phyloP scores from a whole-genome alignment of 495 filamentous ascomycete genomes.

The Amorphotheca resinae region DNA sequence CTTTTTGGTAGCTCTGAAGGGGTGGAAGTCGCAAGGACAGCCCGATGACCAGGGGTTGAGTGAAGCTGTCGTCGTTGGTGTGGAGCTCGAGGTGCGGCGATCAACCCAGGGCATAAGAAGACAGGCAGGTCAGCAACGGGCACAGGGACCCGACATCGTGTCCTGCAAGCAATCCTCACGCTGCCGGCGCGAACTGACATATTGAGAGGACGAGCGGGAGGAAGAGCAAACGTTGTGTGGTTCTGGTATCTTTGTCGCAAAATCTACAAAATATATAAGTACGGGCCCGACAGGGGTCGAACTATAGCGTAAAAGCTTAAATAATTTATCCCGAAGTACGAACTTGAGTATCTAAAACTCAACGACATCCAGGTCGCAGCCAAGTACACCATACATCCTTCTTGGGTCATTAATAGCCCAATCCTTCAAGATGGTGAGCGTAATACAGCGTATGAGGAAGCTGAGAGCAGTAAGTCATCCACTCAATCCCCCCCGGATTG shows the following conservation, averaged over 20 bases:
- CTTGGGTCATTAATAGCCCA: not conserved
- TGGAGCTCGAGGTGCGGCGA: not conserved
- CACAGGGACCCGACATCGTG: not conserved
- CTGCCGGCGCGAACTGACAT: slow-evolving; percentile 11
- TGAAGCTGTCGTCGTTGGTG: not conserved
- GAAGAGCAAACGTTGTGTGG: too few species aligned
- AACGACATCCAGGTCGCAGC: too few species aligned
- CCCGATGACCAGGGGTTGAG: not conserved
- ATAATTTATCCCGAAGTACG: slow-evolving; percentile 16
- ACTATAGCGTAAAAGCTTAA: slow-evolving; percentile 19
- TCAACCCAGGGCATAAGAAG: slow-evolving; percentile 17
- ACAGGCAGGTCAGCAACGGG: slow-evolving; percentile 13
- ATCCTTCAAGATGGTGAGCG: slow-evolving; percentile 54
- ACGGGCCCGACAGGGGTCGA: slow-evolving; percentile 11
- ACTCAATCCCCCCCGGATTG: not conserved
- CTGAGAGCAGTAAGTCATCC: slow-evolving; percentile 54
- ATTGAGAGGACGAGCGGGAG: too few species aligned
- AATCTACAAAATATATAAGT: not conserved
- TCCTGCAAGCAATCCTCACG: slow-evolving; percentile 4
- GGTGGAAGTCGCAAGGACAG: not conserved
- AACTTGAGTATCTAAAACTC: too few species aligned
- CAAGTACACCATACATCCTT: not conserved
- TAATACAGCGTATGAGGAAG: slow-evolving; percentile 66
- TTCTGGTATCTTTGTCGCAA: not conserved
- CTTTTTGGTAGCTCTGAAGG: not conserved